These are phyloP conservation scores for Ophiostoma sp. DNA, from an alignment of 2,329 filamentous ascomycete species.

Conservation along the genomic window DNA sequence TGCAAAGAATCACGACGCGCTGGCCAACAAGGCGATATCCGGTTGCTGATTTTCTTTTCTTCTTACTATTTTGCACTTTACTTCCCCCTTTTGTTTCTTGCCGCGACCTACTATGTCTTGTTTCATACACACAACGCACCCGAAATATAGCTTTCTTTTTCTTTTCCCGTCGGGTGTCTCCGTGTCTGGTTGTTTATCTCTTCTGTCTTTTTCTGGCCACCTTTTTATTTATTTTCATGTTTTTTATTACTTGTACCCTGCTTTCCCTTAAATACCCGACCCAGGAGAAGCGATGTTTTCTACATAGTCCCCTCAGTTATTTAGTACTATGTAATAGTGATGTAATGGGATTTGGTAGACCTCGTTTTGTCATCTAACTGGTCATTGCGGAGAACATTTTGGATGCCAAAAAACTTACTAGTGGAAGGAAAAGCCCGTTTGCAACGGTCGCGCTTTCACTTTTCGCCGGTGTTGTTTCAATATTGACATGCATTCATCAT, in stretches of 20 bases:
- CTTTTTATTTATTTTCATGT: too few relatives aligned
- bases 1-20: not conserved
- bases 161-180: not conserved
- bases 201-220: not conserved
- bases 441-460: too few relatives aligned
- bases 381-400: too few relatives aligned
- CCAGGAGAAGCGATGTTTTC: not conserved
- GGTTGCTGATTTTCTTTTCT: not conserved
- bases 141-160: not conserved
- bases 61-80: not conserved
- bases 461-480: too few relatives aligned
- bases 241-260: not conserved
- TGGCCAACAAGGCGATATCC: not conserved
- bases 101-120: not conserved
- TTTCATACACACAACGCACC: not conserved
- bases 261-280: not conserved
- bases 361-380: too few relatives aligned
- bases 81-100: not conserved
- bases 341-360: too few relatives aligned
- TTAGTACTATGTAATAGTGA: too few relatives aligned
- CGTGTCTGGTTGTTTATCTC: not conserved
- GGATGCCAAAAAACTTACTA: too few relatives aligned
- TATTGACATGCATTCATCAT: too few relatives aligned
- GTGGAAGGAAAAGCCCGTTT: too few relatives aligned
- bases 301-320: not conserved